Base-by-base conservation (phyloP, 2,329 filamentous ascomycete genomes). In the Drechslerella coelobrocha region DNA sequence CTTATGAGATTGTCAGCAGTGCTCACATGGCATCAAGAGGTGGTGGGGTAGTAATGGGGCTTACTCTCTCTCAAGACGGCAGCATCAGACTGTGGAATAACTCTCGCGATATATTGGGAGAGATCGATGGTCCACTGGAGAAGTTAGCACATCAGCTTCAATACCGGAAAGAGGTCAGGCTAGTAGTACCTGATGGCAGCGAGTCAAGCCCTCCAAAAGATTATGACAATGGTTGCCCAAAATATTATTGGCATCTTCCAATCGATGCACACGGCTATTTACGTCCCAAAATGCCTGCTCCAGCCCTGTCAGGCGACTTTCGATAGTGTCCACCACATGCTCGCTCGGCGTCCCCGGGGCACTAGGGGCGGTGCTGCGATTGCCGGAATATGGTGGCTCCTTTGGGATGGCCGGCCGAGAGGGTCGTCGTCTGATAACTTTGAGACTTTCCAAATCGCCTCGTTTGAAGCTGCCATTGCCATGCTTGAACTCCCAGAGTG, bases 401-500 rank as follows among this genome's bases (percentile, higher is more conserved):
- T 93, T 87, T 78, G 97, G 92, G 61, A 97, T 83, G 23, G 93
- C 89, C 80, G 97, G 94, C 72, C 94, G 85, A 34, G 93, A 97
- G 17, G 94, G 93, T 71, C 94, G 86, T 72, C 94, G 89, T 80
- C 97, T 97, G 80, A 99, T 99, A 78, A 99, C 94, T 45, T 94
- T 86, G 72, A 99, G 81, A 6, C 93, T 92, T 54, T 93, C 88
- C 23, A 99, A 82, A 78, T 99, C 93, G 37, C 94, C 94, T 73
- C 92, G 88, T 80, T 96, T 97, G 82, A 99, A 99, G 78, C 90
- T 97, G 57, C 93, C 93, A 76, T 93, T 95, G 57, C 94, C 94
- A 77, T 99, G 94, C 79, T 97, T 97, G 80, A 99, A 99, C 78
- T 99, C 94, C 94, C 94, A 99, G 27, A 99, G 82, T 0, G 93